Evolutionary conservation across 495 filamentous ascomycete genomes (phyloP).

Genomic region (Podospora tetraspora): DNA sequence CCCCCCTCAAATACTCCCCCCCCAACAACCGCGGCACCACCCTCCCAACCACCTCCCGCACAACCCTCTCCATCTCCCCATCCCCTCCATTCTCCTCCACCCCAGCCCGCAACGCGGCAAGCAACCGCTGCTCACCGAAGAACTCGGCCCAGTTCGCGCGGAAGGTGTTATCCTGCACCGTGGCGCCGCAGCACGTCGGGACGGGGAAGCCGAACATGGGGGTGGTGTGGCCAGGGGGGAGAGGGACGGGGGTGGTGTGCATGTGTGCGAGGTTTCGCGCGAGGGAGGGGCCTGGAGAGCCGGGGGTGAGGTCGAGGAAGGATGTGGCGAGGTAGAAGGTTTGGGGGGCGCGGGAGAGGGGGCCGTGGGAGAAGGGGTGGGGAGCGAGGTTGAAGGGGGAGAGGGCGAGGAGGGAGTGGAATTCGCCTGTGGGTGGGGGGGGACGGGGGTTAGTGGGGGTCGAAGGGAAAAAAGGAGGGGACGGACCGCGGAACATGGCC

Average conservation of each 20-base stretch:
- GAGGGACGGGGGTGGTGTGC: constrained; percentile 70
- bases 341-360: not conserved
- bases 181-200: constrained; percentile 78
- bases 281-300: constrained; percentile 46
- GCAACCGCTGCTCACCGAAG: constrained; percentile 67
- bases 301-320: constrained; percentile 62
- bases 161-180: constrained; percentile 70
- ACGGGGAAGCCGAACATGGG: constrained; percentile 76
- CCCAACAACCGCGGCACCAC: constrained; percentile 72
- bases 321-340: constrained; percentile 69
- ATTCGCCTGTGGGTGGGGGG: constrained; percentile 54
- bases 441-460: constrained; percentile 56
- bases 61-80: constrained; percentile 50
- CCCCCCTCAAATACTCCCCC: constrained; percentile 57
- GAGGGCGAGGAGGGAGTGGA: not conserved
- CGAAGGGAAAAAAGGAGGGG: constrained; percentile 61
- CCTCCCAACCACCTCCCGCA: constrained; percentile 53
- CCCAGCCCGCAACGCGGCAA: constrained; percentile 54
- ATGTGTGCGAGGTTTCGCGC: constrained; percentile 72
- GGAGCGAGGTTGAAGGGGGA: constrained; percentile 41
- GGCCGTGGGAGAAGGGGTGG: constrained; percentile 32
- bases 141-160: constrained; percentile 72
- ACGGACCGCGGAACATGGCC: constrained; percentile 65
- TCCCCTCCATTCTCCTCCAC: constrained; percentile 61
- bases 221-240: constrained; percentile 51